phyloP scores from a whole-genome alignment of 2,329 filamentous ascomycete genomes.

The Cucurbitaria berberidis region DNA sequence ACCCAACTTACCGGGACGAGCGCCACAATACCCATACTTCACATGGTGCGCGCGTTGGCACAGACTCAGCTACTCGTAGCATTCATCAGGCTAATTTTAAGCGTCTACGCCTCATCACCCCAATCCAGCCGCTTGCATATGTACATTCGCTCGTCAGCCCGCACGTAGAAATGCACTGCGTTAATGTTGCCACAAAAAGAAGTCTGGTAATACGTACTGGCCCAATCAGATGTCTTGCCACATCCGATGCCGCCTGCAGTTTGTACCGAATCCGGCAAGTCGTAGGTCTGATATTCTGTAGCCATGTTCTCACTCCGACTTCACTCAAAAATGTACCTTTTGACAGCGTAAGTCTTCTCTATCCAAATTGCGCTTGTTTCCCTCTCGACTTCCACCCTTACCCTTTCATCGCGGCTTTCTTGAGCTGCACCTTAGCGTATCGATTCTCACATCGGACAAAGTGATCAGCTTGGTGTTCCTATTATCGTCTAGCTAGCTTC shows the following conservation, averaged over 20 bases:
- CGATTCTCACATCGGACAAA: background rate
- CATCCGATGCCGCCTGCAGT: background rate
- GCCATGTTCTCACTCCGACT: no score
- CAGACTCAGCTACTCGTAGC: background rate
- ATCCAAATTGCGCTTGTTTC: background rate
- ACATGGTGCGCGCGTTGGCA: background rate
- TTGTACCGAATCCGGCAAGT: background rate
- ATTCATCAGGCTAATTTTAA: background rate
- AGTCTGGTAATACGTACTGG: background rate
- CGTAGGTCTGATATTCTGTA: background rate
- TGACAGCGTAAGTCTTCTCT: background rate
- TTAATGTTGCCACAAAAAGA: background rate
- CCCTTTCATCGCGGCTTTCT: background rate
- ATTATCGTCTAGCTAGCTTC: no score
- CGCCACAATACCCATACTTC: background rate
- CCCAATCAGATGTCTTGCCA: background rate
- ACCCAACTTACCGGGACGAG: background rate
- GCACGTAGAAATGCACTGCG: background rate
- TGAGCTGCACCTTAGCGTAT: background rate
- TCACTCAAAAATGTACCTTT: no score
- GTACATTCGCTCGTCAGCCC: background rate
- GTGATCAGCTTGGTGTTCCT: background rate
- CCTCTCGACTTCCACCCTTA: background rate
- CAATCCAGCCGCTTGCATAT: background rate
- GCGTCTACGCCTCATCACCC: background rate